Conservation (phyloP, 179 eudicot species). For the Gypsophila paniculata region DNA sequence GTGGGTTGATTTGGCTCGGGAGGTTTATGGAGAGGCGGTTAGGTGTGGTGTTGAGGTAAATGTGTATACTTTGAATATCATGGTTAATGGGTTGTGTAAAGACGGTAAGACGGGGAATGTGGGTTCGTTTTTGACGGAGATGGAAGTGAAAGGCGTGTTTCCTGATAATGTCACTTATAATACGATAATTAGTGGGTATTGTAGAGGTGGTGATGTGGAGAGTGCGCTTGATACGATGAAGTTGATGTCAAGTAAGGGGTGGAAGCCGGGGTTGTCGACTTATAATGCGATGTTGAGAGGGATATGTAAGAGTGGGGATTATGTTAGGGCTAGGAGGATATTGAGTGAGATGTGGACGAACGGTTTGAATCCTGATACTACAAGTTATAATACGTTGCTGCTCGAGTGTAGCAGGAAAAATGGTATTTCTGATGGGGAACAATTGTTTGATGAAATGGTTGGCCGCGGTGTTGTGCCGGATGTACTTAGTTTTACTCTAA, state of each 20-base stretch:
- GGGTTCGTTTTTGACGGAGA: conserved; percentile 40
- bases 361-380: conserved; percentile 59
- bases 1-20: conserved; percentile 77
- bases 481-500: conserved; percentile 60
- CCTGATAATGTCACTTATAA: conserved; percentile 75
- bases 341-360: conserved; percentile 49
- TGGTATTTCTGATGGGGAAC: conserved; percentile 40
- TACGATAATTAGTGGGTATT: conserved; percentile 56
- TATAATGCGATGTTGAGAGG: conserved; percentile 68
- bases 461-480: conserved; percentile 47
- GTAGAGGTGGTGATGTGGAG: conserved; percentile 52
- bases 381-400: conserved; percentile 60
- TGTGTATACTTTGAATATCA: conserved; percentile 67
- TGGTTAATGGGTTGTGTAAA: conserved; percentile 78
- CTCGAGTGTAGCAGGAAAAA: conserved; percentile 47
- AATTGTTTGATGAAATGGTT: conserved; percentile 52
- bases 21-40: conserved; percentile 42
- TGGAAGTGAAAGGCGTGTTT: conserved; percentile 59
- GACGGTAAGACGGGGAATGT: conserved; percentile 46
- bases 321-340: conserved; percentile 46
- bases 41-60: conserved; percentile 41
- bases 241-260: conserved; percentile 49
- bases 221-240: conserved; percentile 53
- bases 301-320: conserved; percentile 54
- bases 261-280: conserved; percentile 42